Percentiles rank a stretch among this genome's conserved stretches.
Conservation (phyloP, 192 early-diverging fungal species). For the Coemansia furcata region DNA sequence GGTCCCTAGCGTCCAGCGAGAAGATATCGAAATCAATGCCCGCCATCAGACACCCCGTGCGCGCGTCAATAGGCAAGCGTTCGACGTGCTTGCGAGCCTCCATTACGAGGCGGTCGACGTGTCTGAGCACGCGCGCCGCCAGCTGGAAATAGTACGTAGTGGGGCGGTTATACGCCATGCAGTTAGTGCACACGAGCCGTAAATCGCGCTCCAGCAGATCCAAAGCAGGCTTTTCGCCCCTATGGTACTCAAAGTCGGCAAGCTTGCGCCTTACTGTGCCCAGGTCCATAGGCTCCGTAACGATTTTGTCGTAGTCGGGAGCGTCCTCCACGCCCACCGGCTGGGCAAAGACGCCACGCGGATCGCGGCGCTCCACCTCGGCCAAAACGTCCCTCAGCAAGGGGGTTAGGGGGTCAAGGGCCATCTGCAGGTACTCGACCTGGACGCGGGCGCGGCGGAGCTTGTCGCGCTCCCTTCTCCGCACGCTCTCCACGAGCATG, state of each 20-base stretch:
- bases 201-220: conserved; percentile 59
- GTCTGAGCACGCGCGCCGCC: conserved; percentile 32
- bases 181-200: conserved; percentile 36
- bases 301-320: conserved; percentile 73
- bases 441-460: conserved; percentile 59
- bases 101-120: conserved; percentile 23
- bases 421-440: conserved; percentile 62
- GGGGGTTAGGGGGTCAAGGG: conserved; percentile 70
- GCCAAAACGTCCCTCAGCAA: conserved; percentile 64
- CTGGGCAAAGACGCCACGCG: conserved; percentile 62
- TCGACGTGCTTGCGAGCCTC: conserved; percentile 3
- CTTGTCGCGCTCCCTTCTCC: conserved; percentile 72
- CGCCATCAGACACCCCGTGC: conserved; percentile 27
- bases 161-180: conserved; percentile 49
- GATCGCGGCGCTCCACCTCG: conserved; percentile 65
- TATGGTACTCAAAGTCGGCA: conserved; percentile 54
- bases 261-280: conserved; percentile 62
- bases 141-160: conserved; percentile 45
- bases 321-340: conserved; percentile 67
- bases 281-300: conserved; percentile 79
- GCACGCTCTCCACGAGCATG: conserved; percentile 73
- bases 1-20: conserved; percentile 10
- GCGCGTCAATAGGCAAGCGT: conserved; percentile 32
- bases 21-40: conserved; percentile 31
- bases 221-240: conserved; percentile 11